Evolutionary conservation across 2,329 filamentous ascomycete species (phyloP), one percentile per base, ranked within the genome.

Genomic region (Penicillium sp.): DNA sequence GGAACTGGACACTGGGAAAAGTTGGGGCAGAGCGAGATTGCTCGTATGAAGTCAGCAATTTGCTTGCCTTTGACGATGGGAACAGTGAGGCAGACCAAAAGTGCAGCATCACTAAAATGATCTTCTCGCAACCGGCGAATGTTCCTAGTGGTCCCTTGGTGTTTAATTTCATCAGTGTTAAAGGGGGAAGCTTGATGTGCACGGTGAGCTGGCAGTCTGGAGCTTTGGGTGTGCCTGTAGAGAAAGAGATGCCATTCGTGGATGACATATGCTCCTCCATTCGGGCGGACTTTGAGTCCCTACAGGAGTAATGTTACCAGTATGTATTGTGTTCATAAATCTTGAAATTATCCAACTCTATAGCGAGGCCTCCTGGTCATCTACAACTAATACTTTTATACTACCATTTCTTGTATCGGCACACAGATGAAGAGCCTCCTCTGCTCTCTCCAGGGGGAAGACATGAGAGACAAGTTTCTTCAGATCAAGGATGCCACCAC

Each of bases 391-490:
- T 3, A 87, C 81, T 67, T 87, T 87, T 63, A 87, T 86, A 59
- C 80, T 83, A 0, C 80, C 80, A 16, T 81, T 81, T 2, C 69
- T 76, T 19, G 79, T 61, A 67, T 87, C 82, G 0, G 82, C 78
- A 43, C 76, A 81, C 3, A 84, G 68, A 31, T 82, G 74, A 56
- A 87, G 69, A 0, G 84, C 87, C 27, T 88, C 83, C 1, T 83
- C 63, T 0, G 86, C 85, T 59, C 83, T 77, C 58, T 89, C 86
- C 24, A 90, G 73, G 0, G 84, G 81, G 59, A 85, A 88, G 1
- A 76, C 79, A 69, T 90, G 87, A 11, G 86, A 85, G 3, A 90
- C 82, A 19, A 89, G 72, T 49, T 79, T 81, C 66, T 86, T 86
- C 21, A 88, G 74, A 66, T 89, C 81, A 9, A 90, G 68, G 1